phyloP scores from a whole-genome alignment of 208 protist species.

The Trypanosoma avium region DNA sequence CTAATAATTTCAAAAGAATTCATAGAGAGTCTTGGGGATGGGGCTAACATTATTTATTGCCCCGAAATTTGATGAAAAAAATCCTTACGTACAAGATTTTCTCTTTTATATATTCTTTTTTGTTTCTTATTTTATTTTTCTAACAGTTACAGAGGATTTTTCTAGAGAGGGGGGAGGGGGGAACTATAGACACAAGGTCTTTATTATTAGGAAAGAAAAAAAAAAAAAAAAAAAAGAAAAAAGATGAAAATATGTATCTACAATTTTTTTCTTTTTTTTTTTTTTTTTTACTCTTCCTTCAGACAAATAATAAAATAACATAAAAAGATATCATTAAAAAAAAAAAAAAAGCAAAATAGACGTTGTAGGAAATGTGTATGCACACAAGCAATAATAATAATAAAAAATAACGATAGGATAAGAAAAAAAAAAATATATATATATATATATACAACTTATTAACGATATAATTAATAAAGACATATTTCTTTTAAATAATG shows the following conservation, averaged over 20 bases:
- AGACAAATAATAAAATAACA: slow-evolving; percentile 20
- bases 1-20: slow-evolving; percentile 72
- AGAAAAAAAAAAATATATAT: slow-evolving; percentile 11
- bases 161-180: neutral
- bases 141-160: neutral
- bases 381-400: neutral
- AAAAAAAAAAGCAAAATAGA: slow-evolving; percentile 14
- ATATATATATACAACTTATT: no score
- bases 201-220: slow-evolving; percentile 4
- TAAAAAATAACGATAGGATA: neutral
- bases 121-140: no score
- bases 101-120: no score
- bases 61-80: no score
- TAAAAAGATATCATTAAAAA: slow-evolving; percentile 13
- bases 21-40: slow-evolving; percentile 31
- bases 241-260: no score
- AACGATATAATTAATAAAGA: no score
- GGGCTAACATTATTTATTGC: neutral
- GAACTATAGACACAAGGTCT: neutral
- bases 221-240: neutral
- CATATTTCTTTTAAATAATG: no score
- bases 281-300: no score
- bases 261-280: no score
- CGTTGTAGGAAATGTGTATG: no score
- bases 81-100: no score